Conservation (phyloP, 2,329 filamentous ascomycete species). For the Ophiocordyceps unilateralis region DNA sequence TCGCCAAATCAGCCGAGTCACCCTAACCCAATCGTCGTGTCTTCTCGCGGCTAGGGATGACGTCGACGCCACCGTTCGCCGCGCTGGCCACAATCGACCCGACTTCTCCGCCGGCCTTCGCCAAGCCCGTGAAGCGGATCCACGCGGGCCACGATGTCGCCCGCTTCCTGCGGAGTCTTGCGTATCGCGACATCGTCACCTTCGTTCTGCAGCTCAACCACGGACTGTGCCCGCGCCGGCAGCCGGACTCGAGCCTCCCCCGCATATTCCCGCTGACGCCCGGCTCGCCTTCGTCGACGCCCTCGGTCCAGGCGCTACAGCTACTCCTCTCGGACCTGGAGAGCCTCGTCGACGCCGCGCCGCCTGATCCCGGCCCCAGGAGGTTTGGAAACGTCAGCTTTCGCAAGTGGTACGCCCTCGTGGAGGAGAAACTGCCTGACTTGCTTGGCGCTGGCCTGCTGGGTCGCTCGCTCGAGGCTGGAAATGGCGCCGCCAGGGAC, state of each 20-base stretch:
- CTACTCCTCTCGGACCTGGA: constrained; percentile 47
- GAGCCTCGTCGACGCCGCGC: constrained; percentile 55
- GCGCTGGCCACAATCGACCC: constrained; percentile 31
- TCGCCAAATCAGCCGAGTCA: no score
- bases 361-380: constrained; percentile 70
- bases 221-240: constrained; percentile 56
- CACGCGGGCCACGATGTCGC: constrained; percentile 68
- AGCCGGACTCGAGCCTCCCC: constrained; percentile 15
- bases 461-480: constrained; percentile 11
- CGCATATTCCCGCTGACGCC: constrained; percentile 26
- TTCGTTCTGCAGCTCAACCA: constrained; percentile 86
- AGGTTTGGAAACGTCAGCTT: constrained; percentile 90
- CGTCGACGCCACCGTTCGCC: constrained; percentile 1
- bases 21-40: no score
- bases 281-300: constrained; percentile 18
- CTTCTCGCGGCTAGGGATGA: not conserved
- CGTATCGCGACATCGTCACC: constrained; percentile 72
- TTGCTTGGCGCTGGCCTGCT: constrained; percentile 13
- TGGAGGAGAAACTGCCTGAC: constrained; percentile 38
- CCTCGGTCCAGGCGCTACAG: constrained; percentile 47
- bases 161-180: constrained; percentile 62
- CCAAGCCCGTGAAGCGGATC: constrained; percentile 61
- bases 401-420: constrained; percentile 59
- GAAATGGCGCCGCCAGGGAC: constrained; percentile 30
- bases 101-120: constrained; percentile 35